Conservation (phyloP, 441 rosid species). For the Jatropha multifida region DNA sequence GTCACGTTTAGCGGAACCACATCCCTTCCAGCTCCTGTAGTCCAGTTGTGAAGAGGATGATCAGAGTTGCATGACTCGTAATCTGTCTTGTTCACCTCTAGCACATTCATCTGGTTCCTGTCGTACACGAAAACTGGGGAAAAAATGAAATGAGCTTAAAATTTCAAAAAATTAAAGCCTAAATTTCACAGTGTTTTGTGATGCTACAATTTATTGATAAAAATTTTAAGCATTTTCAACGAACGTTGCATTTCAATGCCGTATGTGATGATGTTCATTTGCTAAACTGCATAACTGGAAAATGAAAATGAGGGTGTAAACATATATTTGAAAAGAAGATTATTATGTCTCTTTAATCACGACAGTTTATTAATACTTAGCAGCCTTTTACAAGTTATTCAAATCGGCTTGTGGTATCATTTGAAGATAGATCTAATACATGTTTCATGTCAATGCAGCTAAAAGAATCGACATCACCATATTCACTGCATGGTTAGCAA, state of each 20-base stretch:
- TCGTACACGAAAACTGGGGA: conserved; percentile 77
- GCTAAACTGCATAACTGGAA: neutral
- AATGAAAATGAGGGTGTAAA: neutral
- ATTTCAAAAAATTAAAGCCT: neutral
- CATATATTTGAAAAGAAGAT: neutral
- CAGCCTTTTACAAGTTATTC: neutral
- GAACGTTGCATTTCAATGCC: neutral
- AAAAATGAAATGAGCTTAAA: conserved; percentile 12
- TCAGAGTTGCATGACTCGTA: conserved; percentile 67
- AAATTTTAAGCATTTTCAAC: neutral
- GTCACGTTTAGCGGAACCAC: conserved; percentile 81
- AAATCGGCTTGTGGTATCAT: neutral
- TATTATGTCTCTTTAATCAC: neutral
- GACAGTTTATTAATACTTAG: neutral
- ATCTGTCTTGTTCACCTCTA: conserved; percentile 83
- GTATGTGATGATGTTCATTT: too few species aligned
- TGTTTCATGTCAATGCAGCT: neutral
- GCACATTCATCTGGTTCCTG: conserved; percentile 76
- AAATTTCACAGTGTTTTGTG: neutral
- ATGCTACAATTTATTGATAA: neutral
- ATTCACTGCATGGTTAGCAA: neutral
- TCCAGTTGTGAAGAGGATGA: conserved; percentile 75
- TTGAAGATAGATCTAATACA: neutral
- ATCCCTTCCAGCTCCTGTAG: conserved; percentile 83
- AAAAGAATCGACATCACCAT: neutral